A percentile compares a stretch with the other conserved stretches of the same genome.
Conservation (phyloP, 305 asterid genomes). For the Fraxinus albicans region DNA sequence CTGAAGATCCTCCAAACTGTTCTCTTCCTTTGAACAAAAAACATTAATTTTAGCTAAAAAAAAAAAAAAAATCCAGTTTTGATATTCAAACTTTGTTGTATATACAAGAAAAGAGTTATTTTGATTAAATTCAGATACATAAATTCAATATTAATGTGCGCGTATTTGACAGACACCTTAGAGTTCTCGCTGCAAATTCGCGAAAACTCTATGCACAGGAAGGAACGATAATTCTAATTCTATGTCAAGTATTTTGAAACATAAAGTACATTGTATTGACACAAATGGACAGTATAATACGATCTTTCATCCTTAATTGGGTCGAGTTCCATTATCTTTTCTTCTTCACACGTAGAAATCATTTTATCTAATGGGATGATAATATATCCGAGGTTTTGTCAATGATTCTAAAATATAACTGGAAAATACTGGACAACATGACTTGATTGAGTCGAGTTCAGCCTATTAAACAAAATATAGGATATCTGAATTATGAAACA, state of each 20-base stretch:
- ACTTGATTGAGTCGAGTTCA: neutral
- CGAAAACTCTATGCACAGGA: neutral
- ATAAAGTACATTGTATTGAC: neutral
- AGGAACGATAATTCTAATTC: neutral
- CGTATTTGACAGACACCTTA: conserved; percentile 11
- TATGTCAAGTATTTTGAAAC: neutral
- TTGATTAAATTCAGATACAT: neutral
- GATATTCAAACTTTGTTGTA: neutral
- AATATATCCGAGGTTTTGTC: neutral
- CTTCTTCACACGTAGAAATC: neutral
- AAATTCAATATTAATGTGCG: neutral
- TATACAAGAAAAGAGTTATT: neutral
- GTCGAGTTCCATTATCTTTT: neutral
- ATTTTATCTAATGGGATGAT: neutral
- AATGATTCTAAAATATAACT: neutral
- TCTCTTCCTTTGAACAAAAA: conserved; percentile 14
- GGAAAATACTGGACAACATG: neutral
- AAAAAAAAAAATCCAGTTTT: neutral
- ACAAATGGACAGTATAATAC: neutral
- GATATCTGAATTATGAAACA: neutral
- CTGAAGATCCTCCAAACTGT: conserved; percentile 34
- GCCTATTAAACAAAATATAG: neutral
- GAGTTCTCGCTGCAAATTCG: neutral
- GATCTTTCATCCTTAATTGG: neutral
- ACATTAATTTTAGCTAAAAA: neutral